phyloP scores from a whole-genome alignment of 2,329 filamentous ascomycete genomes.

The Zasmidium citrigriseum region DNA sequence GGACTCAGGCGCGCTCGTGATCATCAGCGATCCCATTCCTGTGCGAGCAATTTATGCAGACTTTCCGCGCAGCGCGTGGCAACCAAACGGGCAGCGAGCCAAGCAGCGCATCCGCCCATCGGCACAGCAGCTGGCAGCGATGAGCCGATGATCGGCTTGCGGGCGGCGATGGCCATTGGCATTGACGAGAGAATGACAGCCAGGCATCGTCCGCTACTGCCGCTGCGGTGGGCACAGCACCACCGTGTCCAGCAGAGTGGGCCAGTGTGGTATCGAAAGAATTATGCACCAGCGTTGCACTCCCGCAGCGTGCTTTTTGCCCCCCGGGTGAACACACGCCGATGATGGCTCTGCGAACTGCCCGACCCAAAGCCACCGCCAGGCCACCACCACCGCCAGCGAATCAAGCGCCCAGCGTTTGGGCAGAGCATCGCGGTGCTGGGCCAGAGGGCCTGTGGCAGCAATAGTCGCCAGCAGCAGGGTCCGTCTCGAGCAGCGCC shows the following conservation, averaged over 20 bases:
- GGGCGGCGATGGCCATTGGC: neutral
- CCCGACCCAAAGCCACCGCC: neutral
- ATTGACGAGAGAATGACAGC: too few species aligned
- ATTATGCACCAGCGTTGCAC: slow-evolving; percentile 14
- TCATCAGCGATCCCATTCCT: neutral
- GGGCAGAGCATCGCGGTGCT: neutral
- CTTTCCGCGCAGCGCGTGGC: neutral
- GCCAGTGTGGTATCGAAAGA: slow-evolving; percentile 19
- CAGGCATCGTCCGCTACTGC: slow-evolving; percentile 9
- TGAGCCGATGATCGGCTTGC: slow-evolving; percentile 8
- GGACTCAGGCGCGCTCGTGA: neutral
- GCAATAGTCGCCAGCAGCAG: neutral
- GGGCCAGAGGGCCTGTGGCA: neutral
- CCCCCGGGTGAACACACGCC: slow-evolving; percentile 9
- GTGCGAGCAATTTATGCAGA: slow-evolving; percentile 1
- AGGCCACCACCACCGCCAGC: neutral
- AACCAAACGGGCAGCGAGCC: neutral
- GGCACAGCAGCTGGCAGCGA: slow-evolving; percentile 1
- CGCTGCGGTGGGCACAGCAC: slow-evolving; percentile 1
- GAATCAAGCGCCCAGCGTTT: neutral
- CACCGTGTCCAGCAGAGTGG: slow-evolving; percentile 18
- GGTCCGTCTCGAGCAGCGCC: neutral
- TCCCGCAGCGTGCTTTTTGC: neutral
- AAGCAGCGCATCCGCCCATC: neutral
- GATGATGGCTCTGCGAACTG: slow-evolving; percentile 11